Conservation (phyloP, 2,329 filamentous ascomycete genomes). For the Arthroderma uncinatum region DNA sequence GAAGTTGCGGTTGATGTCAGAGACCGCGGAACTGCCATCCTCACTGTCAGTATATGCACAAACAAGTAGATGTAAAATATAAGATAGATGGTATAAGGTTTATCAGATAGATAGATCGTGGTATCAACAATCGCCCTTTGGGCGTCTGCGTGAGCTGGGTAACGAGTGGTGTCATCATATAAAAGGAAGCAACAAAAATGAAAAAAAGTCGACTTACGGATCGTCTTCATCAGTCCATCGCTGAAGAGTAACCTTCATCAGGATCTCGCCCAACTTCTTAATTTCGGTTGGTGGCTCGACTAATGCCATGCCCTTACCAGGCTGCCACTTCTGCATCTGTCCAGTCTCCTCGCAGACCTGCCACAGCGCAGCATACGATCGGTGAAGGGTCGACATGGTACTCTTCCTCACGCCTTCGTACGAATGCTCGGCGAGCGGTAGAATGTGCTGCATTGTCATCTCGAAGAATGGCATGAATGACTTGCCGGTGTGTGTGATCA, state of each 20-base stretch:
- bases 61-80: constrained; percentile 8
- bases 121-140: constrained; percentile 80
- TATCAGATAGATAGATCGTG: constrained; percentile 44
- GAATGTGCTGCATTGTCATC: constrained; percentile 70
- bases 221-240: constrained; percentile 87
- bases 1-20: constrained; percentile 89
- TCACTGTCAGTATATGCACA: constrained; percentile 32
- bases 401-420: constrained; percentile 93
- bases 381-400: constrained; percentile 82
- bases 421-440: constrained; percentile 71
- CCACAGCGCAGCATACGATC: constrained; percentile 84
- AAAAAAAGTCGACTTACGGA: constrained; percentile 55
- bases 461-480: constrained; percentile 76
- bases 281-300: constrained; percentile 68
- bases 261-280: constrained; percentile 71
- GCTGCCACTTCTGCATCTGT: constrained; percentile 69
- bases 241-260: constrained; percentile 71
- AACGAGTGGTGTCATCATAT: constrained; percentile 85
- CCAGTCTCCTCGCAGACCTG: constrained; percentile 72
- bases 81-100: constrained; percentile 12
- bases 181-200: constrained; percentile 18
- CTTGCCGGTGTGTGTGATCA: constrained; percentile 74
- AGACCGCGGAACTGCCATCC: constrained; percentile 61
- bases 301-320: constrained; percentile 67
- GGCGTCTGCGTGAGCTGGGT: constrained; percentile 99